phyloP scores from a whole-genome alignment of 2,329 filamentous ascomycete genomes.

The Epichloe festucae region DNA sequence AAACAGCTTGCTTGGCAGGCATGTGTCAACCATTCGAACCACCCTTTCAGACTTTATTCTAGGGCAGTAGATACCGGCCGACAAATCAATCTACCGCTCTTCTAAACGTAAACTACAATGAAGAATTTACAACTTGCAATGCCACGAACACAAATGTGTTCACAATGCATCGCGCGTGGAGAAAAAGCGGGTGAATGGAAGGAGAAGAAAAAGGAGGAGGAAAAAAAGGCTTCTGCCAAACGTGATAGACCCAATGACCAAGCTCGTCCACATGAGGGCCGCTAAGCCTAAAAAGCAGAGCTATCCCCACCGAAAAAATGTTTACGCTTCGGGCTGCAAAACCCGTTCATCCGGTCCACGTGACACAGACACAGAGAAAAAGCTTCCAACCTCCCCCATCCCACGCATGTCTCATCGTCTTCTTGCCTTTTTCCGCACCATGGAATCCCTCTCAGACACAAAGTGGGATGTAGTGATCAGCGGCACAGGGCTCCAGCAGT shows the following conservation, averaged over 20 bases:
- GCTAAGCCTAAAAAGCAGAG: constrained; percentile 2
- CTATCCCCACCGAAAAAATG: not conserved
- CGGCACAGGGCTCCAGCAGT: constrained; percentile 67
- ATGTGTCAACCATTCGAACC: constrained; percentile 76
- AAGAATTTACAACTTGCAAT: constrained; percentile 30
- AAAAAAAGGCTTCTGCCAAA: constrained; percentile 18
- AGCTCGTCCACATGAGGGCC: not conserved
- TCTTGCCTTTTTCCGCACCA: constrained; percentile 22
- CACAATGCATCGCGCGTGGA: constrained; percentile 17
- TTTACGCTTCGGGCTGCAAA: constrained; percentile 6
- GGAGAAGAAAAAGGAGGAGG: constrained; percentile 7
- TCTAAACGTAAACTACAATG: constrained; percentile 21
- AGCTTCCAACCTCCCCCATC: constrained; percentile 5
- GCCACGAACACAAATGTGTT: constrained; percentile 27
- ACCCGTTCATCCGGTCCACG: constrained; percentile 6
- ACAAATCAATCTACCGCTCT: constrained; percentile 51
- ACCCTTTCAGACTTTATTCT: constrained; percentile 65
- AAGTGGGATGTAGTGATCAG: constrained; percentile 70
- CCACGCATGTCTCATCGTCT: constrained; percentile 7
- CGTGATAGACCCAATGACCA: not conserved
- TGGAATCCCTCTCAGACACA: constrained; percentile 65
- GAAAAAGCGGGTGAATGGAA: constrained; percentile 16
- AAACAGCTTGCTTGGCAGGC: constrained; percentile 5
- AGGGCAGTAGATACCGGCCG: constrained; percentile 83
- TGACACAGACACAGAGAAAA: constrained; percentile 4